Base-by-base conservation (phyloP, 495 filamentous ascomycete species). In the Thozetella sp. region DNA sequence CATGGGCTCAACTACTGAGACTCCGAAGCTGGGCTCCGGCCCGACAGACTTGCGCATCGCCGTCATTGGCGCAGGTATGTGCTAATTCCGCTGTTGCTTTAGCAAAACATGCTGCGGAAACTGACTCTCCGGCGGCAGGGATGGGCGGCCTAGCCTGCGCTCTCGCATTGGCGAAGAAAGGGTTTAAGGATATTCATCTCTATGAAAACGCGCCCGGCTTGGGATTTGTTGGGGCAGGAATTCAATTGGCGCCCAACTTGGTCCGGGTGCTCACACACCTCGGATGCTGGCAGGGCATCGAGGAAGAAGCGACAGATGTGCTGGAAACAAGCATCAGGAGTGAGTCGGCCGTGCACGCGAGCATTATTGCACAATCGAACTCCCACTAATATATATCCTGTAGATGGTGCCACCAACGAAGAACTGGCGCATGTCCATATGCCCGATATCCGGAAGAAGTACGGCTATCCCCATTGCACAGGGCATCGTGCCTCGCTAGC, bases 241-340 rank as follows among this genome's bases (percentile, higher is more conserved):
- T 94, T 64, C 90, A 94, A 69, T 79, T 94, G 45, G 89, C 90
- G 2, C 90, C 90, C 1, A 93, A 95, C 59, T 90, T 93, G 79
- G 86, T 85, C 24, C 86, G 89, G 0, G 87, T 95, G 22, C 75
- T 93, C 23, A 86, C 91, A 67, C 71, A 82, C 12, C 77, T 90
- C 25, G 90, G 88, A 43, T 85, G 86, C 51, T 91, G 88, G 87
- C 76, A 82, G 27, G 77, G 81, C 22, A 93, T 93, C 66, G 83
- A 82, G 57, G 76, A 73, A 11, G 89, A 92, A 60, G 83, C 87
- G 24, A 78, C 78, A 53, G 70, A 74, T 55, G 67, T 81, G 40
- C 72, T 68, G 58, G 78, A 75, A n/a, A 76, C 76, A 1, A 79
- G 75, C 57, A 80, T 80, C 34, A 66, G 78, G 25, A 60, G 71